Base-by-base conservation (phyloP, 75 land plant genomes). In the Picea sitchensis region DNA sequence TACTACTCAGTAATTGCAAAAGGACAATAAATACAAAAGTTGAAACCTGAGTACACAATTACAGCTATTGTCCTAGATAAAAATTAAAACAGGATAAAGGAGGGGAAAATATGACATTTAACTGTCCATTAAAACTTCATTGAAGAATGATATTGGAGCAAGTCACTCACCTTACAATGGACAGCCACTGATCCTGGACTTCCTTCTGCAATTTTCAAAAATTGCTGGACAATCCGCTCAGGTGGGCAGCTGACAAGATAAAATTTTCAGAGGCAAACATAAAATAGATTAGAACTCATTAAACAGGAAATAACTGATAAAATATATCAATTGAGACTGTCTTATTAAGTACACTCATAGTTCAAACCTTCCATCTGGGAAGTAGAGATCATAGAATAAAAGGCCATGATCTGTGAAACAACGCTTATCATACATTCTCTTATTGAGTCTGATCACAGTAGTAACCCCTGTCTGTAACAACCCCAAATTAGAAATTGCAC, bases 351-450 rank as follows among this genome's bases (percentile, higher is more conserved):
- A 60, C 62, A 60, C 21, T 60, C n/a, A 60, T 60, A 18, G 56
- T 51, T 9, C 56, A 32, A 36, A 87, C 88, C 88, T 87, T 77
- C 88, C 88, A 84, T 87, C 88, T 14, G 88, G 88, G 65, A 87
- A 87, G 82, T 87, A 87, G n/a, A 87, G 77, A 65, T 87, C 88
- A 60, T 87, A 80, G 79, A 84, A 86, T 36, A 59, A 36, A 67
- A 87, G 73, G 20, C 88, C 88, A 61, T 87, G 88, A 56, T 84
- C 86, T n/a, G 87, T 81, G 47, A 84, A 84, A 11, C 83, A 81
- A 17, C 86, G 76, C 67, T 81, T 78, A 26, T 87, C 88, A 76
- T 87, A 87, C 14, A 81, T 63, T 78, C 83, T 73, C 56, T 85
- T 78, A 65, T 87, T 87, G 14, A 87, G 86, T 62, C 88, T 78